Evolutionary conservation across 192 early-diverging fungal genomes (phyloP).

Genomic region (Coemansia asiatica): DNA sequence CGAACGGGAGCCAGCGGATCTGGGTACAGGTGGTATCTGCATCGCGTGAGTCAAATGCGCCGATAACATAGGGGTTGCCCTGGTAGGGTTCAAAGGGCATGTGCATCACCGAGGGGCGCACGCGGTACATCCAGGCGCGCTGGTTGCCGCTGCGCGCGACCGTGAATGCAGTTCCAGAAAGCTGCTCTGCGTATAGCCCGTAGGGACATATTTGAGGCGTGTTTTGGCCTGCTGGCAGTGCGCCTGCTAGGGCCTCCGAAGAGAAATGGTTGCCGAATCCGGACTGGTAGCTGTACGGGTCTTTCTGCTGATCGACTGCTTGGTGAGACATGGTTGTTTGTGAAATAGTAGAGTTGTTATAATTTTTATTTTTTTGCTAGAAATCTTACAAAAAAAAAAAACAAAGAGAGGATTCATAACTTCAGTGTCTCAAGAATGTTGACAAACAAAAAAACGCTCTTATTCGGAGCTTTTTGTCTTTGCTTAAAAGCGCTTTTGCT

Average conservation of each 20-base stretch:
- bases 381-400: background rate
- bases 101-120: slow-evolving; percentile 88
- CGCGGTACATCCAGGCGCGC: slow-evolving; percentile 93
- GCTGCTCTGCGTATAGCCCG: slow-evolving; percentile 90
- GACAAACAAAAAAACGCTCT: background rate
- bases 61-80: slow-evolving; percentile 50
- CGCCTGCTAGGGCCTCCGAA: slow-evolving; percentile 75
- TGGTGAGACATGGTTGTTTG: background rate
- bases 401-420: slow-evolving; percentile 1
- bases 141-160: slow-evolving; percentile 77
- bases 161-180: slow-evolving; percentile 91
- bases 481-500: too few relatives aligned
- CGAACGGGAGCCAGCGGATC: slow-evolving; percentile 92
- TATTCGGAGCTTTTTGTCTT: too few relatives aligned
- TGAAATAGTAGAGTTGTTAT: background rate
- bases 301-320: slow-evolving; percentile 6
- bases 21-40: slow-evolving; percentile 79
- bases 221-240: slow-evolving; percentile 89
- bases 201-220: slow-evolving; percentile 88
- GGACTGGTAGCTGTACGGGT: slow-evolving; percentile 63
- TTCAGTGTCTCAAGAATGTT: background rate
- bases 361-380: background rate
- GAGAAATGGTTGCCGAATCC: slow-evolving; percentile 92
- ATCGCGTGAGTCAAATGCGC: slow-evolving; percentile 60
- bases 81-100: slow-evolving; percentile 61